Evolutionary conservation across 129 eudicot species (phyloP), one percentile per base, ranked within the genome.

Genomic region (Deinandra increscens): DNA sequence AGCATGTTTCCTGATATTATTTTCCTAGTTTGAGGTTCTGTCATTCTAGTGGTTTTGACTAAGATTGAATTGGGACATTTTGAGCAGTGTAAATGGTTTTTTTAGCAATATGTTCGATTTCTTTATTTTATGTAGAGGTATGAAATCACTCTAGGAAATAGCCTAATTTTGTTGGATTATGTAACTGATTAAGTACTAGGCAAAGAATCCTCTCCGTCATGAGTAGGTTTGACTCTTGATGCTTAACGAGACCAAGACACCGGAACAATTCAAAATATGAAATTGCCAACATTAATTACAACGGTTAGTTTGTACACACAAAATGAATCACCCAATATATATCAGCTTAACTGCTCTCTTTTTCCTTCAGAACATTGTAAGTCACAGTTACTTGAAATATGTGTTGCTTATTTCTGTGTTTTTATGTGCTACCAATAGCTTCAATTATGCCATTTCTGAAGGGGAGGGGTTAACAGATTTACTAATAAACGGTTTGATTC

Each of bases 301-400:
- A 54, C 4, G 23, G 11, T 18, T 20, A 41, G 53, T 22, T 71
- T 43, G 54, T 29, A 23, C 9, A 17, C 68, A 60, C 68, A 71
- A 43, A 29, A 17, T 60, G 46, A 59, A 60, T 43, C 41, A 60
- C 60, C 31, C 23, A 71, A 31, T 70, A 20, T 70, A 20, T n/a
- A 3, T 26, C 31, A 26, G 31, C 31, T 26, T 26, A 26, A 26
- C 31, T 26, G 31, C 3, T 26, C 31, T 15, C 23, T 71, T 56
- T 45, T 42, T 3, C 7, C 50, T 55, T 55, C 14, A 39, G 53
- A 13, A 37, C 39, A 54, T 5, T 70, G 13, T 55, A 15, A 51
- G 9, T 44, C 58, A 18, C 33, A 44, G 44, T 22, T 17, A 60
- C 48, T 43, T 43, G 31, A 71, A 59, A 33, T n/a, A 29, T 19